phyloP scores from a whole-genome alignment of 805 yeast species.

The Candida adriatica region DNA sequence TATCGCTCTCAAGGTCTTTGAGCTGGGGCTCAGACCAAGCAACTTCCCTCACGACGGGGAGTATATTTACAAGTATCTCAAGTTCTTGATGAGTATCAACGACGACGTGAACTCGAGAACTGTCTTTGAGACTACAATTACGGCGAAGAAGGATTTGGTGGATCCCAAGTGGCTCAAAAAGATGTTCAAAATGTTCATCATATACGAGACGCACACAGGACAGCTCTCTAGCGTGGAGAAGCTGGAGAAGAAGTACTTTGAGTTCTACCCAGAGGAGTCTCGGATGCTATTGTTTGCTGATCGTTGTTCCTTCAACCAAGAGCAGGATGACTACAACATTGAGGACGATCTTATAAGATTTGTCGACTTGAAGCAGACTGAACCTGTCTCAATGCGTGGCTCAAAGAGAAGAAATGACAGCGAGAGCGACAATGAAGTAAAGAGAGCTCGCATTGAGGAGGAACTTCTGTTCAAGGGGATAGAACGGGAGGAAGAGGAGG shows the following conservation, averaged over 20 bases:
- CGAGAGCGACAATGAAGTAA: not conserved
- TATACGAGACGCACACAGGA: conserved; percentile 64
- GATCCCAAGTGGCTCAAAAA: conserved; percentile 32
- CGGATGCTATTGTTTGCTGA: conserved; percentile 30
- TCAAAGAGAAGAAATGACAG: conserved; percentile 5
- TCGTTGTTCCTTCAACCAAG: conserved; percentile 27
- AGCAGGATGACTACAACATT: conserved; percentile 11
- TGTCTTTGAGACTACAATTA: conserved; percentile 67
- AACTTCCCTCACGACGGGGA: conserved; percentile 46
- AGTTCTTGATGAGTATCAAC: conserved; percentile 60
- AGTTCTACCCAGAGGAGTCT: conserved; percentile 56
- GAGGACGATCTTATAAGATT: conserved; percentile 21
- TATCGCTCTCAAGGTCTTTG: conserved; percentile 71
- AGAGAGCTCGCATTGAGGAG: conserved; percentile 1
- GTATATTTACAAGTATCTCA: conserved; percentile 62
- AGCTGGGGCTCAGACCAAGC: conserved; percentile 58
- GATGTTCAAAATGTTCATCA: conserved; percentile 52
- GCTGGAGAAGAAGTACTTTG: conserved; percentile 60
- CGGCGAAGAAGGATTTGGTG: conserved; percentile 27
- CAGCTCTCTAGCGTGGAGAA: conserved; percentile 60
- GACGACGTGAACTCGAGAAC: conserved; percentile 71
- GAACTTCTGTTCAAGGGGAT: not conserved
- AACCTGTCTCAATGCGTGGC: not conserved
- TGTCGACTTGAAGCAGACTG: conserved; percentile 22
- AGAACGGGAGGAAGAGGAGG: not conserved